Evolutionary conservation across 495 filamentous ascomycete genomes (phyloP), one percentile per base, ranked within the genome.

Genomic region (Hypoxylon trugodes): DNA sequence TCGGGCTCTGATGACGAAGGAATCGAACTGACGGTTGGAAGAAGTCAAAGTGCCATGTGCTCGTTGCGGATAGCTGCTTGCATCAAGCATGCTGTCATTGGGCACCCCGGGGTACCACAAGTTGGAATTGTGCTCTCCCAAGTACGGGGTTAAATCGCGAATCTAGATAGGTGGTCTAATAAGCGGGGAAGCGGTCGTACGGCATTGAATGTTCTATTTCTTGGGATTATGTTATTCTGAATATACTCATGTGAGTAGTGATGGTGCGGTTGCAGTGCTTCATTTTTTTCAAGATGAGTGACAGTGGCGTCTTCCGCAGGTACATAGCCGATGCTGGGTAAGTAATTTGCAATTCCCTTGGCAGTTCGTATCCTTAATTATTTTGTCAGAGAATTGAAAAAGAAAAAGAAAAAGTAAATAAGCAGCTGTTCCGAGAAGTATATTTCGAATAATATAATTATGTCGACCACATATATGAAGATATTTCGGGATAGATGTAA

Each of bases 21-120:
- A 48, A 28, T 21, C 45, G 45, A 28, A 33, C 16, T 28, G n/a
- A n/a, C 26, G 26, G 25, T 48, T 32, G 22, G 5, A 8, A 30
- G 26, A 36, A 24, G 15, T 52, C 9, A 40, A 48, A 61, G 15
- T 57, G 60, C 60, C 45, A 63, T 63, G 52, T 57, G 52, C 42
- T 41, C 18, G 49, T 16, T 56, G 37, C 52, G 53, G 61, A 40
- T 58, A 53, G 40, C 24, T 41, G 53, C 52, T 45, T 58, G 47
- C 53, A 51, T 58, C 35, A 41, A 28, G 10, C 58, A 46, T 53
- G 33, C 33, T 42, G 50, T 42, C 36, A 55, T 62, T 62, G 50
- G 59, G 8, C 26, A 41, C 42, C 12, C 28, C 7, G 36, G n/a
- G n/a, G 43, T 50, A 12, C 45, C 60, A 51, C 51, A 40, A 42